Conservation (phyloP, 805 yeast species). For the Wickerhamiella vanderwaltii region DNA sequence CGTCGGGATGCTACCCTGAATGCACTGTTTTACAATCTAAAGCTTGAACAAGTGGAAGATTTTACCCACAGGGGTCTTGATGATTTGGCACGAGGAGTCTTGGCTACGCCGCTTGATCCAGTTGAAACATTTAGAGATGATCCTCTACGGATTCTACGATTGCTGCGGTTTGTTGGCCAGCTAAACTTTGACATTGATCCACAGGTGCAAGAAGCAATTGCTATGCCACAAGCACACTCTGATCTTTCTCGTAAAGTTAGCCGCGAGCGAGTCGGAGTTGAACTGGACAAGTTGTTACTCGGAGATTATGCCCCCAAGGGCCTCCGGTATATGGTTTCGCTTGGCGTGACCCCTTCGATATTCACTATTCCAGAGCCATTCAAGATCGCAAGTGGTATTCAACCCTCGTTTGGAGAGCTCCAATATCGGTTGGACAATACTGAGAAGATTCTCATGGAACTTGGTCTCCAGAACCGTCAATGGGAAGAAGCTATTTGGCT, state of each 20-base stretch:
- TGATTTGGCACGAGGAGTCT: constrained; percentile 56
- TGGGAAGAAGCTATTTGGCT: constrained; percentile 33
- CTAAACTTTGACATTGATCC: constrained; percentile 55
- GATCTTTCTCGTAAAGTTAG: constrained; percentile 66
- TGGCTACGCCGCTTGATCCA: constrained; percentile 84
- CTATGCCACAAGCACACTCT: constrained; percentile 38
- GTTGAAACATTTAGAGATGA: constrained; percentile 80
- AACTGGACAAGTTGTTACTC: constrained; percentile 63
- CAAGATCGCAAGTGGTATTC: constrained; percentile 1
- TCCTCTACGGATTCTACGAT: constrained; percentile 77
- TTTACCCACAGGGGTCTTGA: constrained; percentile 62
- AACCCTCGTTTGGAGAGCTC: constrained; percentile 16
- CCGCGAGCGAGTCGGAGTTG: constrained; percentile 81
- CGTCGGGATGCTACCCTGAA: constrained; percentile 93
- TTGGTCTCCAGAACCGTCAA: constrained; percentile 11
- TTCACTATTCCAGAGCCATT: constrained; percentile 30
- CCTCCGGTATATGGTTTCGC: constrained; percentile 42
- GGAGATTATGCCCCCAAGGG: constrained; percentile 55
- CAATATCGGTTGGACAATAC: constrained; percentile 18
- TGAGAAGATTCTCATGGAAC: constrained; percentile 15
- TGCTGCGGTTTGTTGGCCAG: constrained; percentile 75
- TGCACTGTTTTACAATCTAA: constrained; percentile 78
- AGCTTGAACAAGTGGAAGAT: constrained; percentile 63
- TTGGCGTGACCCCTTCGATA: constrained; percentile 44
- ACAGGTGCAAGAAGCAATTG: constrained; percentile 52